Evolutionary conservation across 225 moss, liverwort and hornwort species (phyloP).

Genomic region (Takakia lepidozioides): DNA sequence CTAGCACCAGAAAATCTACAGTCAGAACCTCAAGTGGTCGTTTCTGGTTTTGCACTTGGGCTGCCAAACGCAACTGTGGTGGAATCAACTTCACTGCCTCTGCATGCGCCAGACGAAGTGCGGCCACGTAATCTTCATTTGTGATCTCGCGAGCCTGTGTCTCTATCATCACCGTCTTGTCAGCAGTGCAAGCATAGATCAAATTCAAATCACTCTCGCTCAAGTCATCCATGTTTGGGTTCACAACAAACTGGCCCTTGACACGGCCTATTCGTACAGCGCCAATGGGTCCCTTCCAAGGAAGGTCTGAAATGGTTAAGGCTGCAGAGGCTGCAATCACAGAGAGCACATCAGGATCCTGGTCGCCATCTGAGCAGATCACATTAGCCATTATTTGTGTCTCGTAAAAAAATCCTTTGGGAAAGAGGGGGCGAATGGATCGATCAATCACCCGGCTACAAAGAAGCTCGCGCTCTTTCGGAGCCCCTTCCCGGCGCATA

Average conservation of each 20-base stretch:
- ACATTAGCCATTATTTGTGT: conserved; percentile 97
- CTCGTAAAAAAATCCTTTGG: conserved; percentile 73
- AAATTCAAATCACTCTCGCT: conserved; percentile 76
- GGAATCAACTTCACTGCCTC: conserved; percentile 79
- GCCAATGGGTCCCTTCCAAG: conserved; percentile 94
- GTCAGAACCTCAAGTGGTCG: conserved; percentile 49
- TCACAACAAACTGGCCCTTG: conserved; percentile 64
- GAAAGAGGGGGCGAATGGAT: conserved; percentile 83
- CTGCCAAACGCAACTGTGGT: conserved; percentile 63
- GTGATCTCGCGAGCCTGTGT: conserved; percentile 88
- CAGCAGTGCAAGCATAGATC: conserved; percentile 81
- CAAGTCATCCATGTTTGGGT: conserved; percentile 80
- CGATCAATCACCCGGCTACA: conserved; percentile 85
- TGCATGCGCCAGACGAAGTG: conserved; percentile 73
- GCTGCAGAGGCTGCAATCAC: conserved; percentile 97
- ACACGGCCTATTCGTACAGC: conserved; percentile 87
- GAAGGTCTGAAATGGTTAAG: conserved; percentile 80
- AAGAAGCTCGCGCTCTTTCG: conserved; percentile 87
- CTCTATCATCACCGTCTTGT: conserved; percentile 93
- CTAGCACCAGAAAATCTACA: conserved; percentile 50
- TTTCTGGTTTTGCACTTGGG: conserved; percentile 66
- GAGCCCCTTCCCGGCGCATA: conserved; percentile 91
- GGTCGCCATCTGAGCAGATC: conserved; percentile 87
- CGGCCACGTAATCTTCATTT: conserved; percentile 70
- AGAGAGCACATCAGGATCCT: conserved; percentile 89